Conservation (phyloP, 2,329 filamentous ascomycete genomes). For the Knufia fluminis region DNA sequence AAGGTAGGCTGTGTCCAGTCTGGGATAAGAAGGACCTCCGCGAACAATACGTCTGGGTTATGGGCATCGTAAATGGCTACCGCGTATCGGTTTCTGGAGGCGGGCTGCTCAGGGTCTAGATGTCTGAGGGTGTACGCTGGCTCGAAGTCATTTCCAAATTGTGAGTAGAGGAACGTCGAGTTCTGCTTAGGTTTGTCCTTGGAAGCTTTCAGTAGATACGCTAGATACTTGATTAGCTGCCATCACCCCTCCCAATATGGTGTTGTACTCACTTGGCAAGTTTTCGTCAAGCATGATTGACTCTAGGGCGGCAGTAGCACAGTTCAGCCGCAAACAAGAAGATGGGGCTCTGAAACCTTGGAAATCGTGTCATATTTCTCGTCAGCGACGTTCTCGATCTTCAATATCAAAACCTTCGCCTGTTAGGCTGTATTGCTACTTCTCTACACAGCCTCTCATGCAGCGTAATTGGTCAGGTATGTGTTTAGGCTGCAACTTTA, state of each 20-base stretch:
- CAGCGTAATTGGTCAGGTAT: constrained; percentile 3
- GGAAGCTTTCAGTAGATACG: constrained; percentile 51
- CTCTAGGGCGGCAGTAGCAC: not conserved
- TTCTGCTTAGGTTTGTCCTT: constrained; percentile 35
- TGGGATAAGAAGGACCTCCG: constrained; percentile 73
- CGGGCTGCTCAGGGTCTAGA: constrained; percentile 59
- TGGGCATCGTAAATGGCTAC: constrained; percentile 75
- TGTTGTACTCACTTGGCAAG: constrained; percentile 56
- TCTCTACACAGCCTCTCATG: constrained; percentile 6
- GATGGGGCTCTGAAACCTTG: not conserved
- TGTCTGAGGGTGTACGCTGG: constrained; percentile 74
- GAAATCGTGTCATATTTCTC: not conserved
- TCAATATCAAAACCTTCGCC: not conserved
- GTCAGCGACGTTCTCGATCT: not conserved
- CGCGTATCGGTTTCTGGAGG: constrained; percentile 74
- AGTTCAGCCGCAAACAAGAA: not conserved
- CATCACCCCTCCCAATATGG: constrained; percentile 8
- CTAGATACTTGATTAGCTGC: constrained; percentile 25
- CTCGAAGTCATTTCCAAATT: constrained; percentile 71
- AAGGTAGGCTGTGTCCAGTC: constrained; percentile 77
- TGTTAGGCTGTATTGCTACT: not conserved
- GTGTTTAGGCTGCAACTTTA: not conserved
- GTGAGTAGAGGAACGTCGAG: constrained; percentile 38
- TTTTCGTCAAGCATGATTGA: constrained; percentile 54
- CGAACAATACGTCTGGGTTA: constrained; percentile 72